Percentiles rank a stretch among this genome's conserved stretches.
These are phyloP conservation scores for Dorcoceras hygrometricum DNA, from an alignment of 257 asterid species.

Conservation along the genomic window DNA sequence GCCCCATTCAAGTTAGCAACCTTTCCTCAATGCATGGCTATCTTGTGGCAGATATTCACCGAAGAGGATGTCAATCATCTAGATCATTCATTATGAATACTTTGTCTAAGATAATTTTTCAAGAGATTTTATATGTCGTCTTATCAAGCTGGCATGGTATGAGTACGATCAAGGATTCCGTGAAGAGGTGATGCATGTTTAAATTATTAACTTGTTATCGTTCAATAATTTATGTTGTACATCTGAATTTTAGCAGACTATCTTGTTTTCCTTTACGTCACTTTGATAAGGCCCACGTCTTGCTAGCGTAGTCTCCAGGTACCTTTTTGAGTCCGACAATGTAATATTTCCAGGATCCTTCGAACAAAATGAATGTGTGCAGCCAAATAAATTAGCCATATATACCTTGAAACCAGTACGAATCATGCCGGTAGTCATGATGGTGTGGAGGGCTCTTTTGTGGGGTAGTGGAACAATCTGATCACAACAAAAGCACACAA, in stretches of 20 bases:
- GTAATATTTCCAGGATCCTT: background rate
- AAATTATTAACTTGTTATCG: too few relatives aligned
- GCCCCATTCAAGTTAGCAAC: background rate
- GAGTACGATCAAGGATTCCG: background rate
- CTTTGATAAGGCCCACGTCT: background rate
- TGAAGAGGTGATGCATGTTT: background rate
- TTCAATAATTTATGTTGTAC: background rate
- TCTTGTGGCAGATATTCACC: too few relatives aligned
- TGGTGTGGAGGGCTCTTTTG: too few relatives aligned
- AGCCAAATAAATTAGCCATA: too few relatives aligned
- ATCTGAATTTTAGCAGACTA: background rate
- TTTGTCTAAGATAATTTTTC: background rate
- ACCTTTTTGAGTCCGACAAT: background rate
- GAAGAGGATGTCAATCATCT: background rate
- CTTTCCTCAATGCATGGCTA: background rate
- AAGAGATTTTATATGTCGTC: background rate
- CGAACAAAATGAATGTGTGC: background rate
- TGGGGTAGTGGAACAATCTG: too few relatives aligned
- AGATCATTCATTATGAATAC: background rate
- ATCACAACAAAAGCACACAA: too few relatives aligned
- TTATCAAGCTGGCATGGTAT: background rate
- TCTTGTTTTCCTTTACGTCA: background rate
- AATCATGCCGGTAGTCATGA: too few relatives aligned
- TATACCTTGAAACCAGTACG: background rate
- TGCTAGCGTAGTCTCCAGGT: background rate